These are phyloP conservation scores for Scutellaria minor DNA, from an alignment of 257 asterid species.

Conservation along the genomic window DNA sequence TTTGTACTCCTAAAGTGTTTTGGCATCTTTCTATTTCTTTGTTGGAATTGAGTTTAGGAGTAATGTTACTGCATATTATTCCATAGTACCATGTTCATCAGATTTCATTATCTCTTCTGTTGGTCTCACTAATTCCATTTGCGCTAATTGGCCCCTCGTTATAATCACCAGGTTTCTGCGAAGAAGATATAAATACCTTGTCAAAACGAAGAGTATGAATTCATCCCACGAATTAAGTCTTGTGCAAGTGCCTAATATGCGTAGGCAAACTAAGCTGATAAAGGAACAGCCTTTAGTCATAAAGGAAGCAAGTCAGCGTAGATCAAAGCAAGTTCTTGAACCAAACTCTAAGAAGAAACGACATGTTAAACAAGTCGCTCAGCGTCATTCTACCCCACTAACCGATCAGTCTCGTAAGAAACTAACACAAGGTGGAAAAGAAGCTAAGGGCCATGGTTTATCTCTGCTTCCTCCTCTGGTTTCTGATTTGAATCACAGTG, in stretches of 20 bases:
- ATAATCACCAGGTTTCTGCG: conserved; percentile 59
- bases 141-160: neutral
- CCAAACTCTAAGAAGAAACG: conserved; percentile 45
- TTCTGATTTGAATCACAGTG: conserved; percentile 44
- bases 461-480: conserved; percentile 22
- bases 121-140: neutral
- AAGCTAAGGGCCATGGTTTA: conserved; percentile 27
- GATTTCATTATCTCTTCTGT: neutral
- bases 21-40: too few relatives aligned
- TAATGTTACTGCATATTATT: neutral
- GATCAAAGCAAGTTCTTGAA: conserved; percentile 48
- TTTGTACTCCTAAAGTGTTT: too few relatives aligned
- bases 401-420: conserved; percentile 45
- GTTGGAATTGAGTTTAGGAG: neutral
- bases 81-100: too few relatives aligned
- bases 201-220: conserved; percentile 40
- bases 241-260: conserved; percentile 24
- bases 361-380: conserved; percentile 42
- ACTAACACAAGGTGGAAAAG: conserved; percentile 36
- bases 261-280: conserved; percentile 33
- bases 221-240: conserved; percentile 40
- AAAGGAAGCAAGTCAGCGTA: conserved; percentile 42
- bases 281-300: conserved; percentile 37
- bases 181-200: conserved; percentile 54
- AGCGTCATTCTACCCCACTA: conserved; percentile 14